A percentile compares a stretch with the other conserved stretches of the same genome.
These are phyloP conservation scores for Candida quercuum DNA, from an alignment of 805 yeast genomes.

Conservation along the genomic window DNA sequence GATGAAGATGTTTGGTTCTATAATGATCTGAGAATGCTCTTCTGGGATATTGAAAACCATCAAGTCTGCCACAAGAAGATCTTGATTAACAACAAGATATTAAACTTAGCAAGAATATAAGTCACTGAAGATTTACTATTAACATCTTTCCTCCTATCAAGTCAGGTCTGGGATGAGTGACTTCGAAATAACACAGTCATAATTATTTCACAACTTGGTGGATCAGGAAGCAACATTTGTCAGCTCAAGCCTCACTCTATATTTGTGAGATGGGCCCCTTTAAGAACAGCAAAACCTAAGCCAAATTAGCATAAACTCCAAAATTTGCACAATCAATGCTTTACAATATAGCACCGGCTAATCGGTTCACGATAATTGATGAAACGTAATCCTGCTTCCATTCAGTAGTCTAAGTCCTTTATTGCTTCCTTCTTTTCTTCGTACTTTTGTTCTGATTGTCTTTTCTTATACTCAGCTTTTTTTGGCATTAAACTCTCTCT, in stretches of 20 bases:
- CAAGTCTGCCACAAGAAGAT: conserved; percentile 16
- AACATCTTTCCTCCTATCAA: too few relatives aligned
- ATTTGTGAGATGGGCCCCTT: too few relatives aligned
- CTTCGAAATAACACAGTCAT: too few relatives aligned
- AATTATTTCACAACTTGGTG: neutral
- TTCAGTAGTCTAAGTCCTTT: neutral
- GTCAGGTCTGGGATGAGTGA: too few relatives aligned
- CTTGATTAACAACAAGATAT: conserved; percentile 19
- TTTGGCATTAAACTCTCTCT: conserved; percentile 18
- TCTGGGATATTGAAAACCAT: conserved; percentile 22
- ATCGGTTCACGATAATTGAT: too few relatives aligned
- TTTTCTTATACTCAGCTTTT: conserved; percentile 12
- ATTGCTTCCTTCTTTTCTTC: conserved; percentile 1
- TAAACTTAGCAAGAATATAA: conserved; percentile 4
- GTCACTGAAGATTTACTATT: neutral
- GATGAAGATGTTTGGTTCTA: conserved; percentile 23
- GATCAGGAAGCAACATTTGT: neutral
- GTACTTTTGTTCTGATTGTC: conserved; percentile 4
- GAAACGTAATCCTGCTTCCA: too few relatives aligned
- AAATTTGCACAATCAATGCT: too few relatives aligned
- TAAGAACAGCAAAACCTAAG: too few relatives aligned
- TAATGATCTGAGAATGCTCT: conserved; percentile 24
- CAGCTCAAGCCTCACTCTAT: too few relatives aligned
- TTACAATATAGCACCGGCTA: too few relatives aligned
- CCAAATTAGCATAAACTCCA: too few relatives aligned